Evolutionary conservation across 2,329 filamentous ascomycete genomes (phyloP).

Genomic region (Alternaria infectoria): DNA sequence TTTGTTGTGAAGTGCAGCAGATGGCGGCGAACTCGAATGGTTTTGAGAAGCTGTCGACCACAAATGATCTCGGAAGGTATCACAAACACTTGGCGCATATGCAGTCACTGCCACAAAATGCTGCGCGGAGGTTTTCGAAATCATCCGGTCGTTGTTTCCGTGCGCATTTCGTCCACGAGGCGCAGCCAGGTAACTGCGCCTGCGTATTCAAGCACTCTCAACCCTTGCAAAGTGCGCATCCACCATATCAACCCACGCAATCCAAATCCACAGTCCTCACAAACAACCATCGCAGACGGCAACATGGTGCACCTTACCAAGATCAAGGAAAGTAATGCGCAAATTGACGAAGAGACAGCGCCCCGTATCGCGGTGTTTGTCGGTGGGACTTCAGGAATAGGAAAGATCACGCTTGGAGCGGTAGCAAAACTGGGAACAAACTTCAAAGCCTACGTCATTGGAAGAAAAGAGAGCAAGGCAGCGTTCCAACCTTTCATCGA

Average conservation of each 20-base stretch:
- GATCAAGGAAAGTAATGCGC: conserved; percentile 38
- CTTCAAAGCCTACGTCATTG: conserved; percentile 53
- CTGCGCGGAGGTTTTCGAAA: neutral
- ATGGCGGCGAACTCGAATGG: neutral
- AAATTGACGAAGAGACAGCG: conserved; percentile 47
- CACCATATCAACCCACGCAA: neutral
- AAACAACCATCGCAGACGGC: too few relatives aligned
- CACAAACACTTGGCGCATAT: neutral
- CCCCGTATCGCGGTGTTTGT: conserved; percentile 54
- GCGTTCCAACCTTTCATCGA: conserved; percentile 44
- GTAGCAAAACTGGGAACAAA: conserved; percentile 33
- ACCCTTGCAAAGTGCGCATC: neutral
- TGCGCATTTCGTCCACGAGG: neutral
- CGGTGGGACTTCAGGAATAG: conserved; percentile 57
- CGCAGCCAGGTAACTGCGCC: neutral
- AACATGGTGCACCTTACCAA: neutral
- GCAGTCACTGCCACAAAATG: neutral
- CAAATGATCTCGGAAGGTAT: neutral
- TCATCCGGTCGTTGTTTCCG: too few relatives aligned
- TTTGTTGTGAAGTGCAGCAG: neutral
- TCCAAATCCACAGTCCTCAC: too few relatives aligned
- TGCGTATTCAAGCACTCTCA: neutral
- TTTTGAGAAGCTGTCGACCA: neutral
- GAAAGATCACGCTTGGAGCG: conserved; percentile 46
- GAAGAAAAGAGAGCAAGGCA: conserved; percentile 48